phyloP scores from a whole-genome alignment of 1,139 yeast species.

The Zygoascus hellenicus region DNA sequence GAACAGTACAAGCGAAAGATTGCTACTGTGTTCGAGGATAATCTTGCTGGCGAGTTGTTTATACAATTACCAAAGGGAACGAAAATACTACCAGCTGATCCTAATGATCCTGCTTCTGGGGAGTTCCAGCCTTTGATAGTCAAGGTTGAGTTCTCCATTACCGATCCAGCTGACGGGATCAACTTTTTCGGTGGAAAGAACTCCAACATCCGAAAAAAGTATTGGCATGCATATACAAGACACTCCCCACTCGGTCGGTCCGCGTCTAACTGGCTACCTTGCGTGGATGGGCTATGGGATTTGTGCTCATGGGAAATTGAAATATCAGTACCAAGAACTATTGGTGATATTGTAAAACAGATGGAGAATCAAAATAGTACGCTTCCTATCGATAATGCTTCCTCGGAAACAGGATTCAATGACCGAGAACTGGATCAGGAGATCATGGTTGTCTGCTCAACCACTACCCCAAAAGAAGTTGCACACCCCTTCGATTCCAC shows the following conservation, averaged over 20 bases:
- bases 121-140: constrained; percentile 56
- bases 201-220: constrained; percentile 33
- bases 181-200: constrained; percentile 56
- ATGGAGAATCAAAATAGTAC: constrained; percentile 4
- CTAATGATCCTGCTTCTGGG: constrained; percentile 9
- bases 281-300: constrained; percentile 85
- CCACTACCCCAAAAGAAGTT: constrained; percentile 49
- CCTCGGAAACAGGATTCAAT: background rate
- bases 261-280: constrained; percentile 95
- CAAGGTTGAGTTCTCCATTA: constrained; percentile 59
- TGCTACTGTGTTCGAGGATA: constrained; percentile 49
- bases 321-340: constrained; percentile 71
- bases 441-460: constrained; percentile 72
- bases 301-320: constrained; percentile 91
- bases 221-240: constrained; percentile 84
- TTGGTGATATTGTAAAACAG: constrained; percentile 62
- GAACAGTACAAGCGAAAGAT: constrained; percentile 61
- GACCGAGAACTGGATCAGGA: constrained; percentile 46
- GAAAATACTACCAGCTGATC: constrained; percentile 34
- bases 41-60: constrained; percentile 59
- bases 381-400: background rate
- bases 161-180: constrained; percentile 70
- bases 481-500: constrained; percentile 52
- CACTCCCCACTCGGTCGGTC: constrained; percentile 74
- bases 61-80: constrained; percentile 69